Conservation (phyloP, 2,329 filamentous ascomycete species). For the Hymenoscyphus infarciens region DNA sequence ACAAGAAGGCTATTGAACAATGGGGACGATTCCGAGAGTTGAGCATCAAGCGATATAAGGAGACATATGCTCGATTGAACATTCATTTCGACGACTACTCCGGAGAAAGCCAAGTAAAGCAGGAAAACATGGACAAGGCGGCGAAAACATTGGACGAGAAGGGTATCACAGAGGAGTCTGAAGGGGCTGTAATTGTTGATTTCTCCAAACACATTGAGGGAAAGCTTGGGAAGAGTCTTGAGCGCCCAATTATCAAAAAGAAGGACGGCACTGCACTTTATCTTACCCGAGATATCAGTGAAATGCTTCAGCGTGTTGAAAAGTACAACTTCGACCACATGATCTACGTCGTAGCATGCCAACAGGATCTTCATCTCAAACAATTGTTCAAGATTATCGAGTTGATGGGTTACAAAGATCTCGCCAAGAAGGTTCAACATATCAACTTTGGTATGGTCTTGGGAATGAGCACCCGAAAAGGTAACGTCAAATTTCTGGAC, state of each 20-base stretch:
- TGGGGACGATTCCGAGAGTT: slow-evolving; percentile 66
- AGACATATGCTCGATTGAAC: slow-evolving; percentile 67
- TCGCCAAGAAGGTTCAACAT: slow-evolving; percentile 66
- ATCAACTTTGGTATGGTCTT: slow-evolving; percentile 72
- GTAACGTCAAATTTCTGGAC: slow-evolving; percentile 69
- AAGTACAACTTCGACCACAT: slow-evolving; percentile 70
- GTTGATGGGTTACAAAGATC: slow-evolving; percentile 64
- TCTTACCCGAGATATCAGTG: slow-evolving; percentile 73
- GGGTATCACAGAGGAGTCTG: slow-evolving; percentile 63
- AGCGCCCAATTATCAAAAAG: slow-evolving; percentile 68
- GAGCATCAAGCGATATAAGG: slow-evolving; percentile 63
- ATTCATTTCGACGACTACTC: slow-evolving; percentile 69
- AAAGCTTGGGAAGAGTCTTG: slow-evolving; percentile 66
- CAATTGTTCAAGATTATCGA: slow-evolving; percentile 76
- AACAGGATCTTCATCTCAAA: slow-evolving; percentile 69
- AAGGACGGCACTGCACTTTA: slow-evolving; percentile 74
- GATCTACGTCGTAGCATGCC: slow-evolving; percentile 73
- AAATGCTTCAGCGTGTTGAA: slow-evolving; percentile 63
- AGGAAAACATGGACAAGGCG: slow-evolving; percentile 62
- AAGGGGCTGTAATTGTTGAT: slow-evolving; percentile 70
- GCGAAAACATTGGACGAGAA: slow-evolving; percentile 61
- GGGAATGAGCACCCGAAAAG: slow-evolving; percentile 67
- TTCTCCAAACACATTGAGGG: slow-evolving; percentile 65
- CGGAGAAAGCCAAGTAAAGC: slow-evolving; percentile 69
- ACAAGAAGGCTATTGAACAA: slow-evolving; percentile 54